These are phyloP conservation scores for Lablab purpureus DNA, from an alignment of 306 rosid species.

Conservation along the genomic window DNA sequence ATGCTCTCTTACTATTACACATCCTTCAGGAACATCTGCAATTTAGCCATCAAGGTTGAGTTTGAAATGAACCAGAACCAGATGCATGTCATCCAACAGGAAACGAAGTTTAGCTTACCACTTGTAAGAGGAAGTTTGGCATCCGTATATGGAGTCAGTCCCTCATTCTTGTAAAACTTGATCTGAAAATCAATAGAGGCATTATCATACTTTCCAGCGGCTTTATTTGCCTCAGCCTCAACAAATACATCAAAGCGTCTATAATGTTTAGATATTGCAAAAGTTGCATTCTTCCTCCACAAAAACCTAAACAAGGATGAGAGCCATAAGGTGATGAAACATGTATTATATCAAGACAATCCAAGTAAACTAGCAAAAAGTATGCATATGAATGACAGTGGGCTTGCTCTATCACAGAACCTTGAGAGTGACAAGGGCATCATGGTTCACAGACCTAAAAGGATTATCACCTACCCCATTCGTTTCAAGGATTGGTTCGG, in stretches of 20 bases:
- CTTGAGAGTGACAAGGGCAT: too few species aligned
- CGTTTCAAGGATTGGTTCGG: too few species aligned
- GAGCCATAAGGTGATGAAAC: constrained; percentile 20
- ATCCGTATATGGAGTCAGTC: constrained; percentile 83
- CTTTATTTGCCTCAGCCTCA: constrained; percentile 99
- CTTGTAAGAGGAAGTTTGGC: constrained; percentile 94
- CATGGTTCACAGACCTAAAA: too few species aligned
- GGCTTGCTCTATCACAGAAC: too few species aligned
- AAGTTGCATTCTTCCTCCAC: constrained; percentile 96
- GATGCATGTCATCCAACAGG: constrained; percentile 29
- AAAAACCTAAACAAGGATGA: constrained; percentile 67
- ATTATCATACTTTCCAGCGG: constrained; percentile 82
- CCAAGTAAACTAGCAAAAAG: background rate
- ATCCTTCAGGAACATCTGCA: constrained; percentile 99
- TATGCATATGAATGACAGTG: background rate
- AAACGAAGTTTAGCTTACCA: constrained; percentile 66
- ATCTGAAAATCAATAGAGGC: constrained; percentile 91
- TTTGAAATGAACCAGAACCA: background rate
- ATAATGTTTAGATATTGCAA: constrained; percentile 95
- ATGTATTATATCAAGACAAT: background rate
- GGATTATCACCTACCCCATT: too few species aligned
- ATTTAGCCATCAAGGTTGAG: constrained; percentile 46
- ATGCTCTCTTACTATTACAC: constrained; percentile 88
- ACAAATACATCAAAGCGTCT: constrained; percentile 86
- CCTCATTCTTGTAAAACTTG: constrained; percentile 84